Evolutionary conservation across 148 eudicot species (phyloP).

Genomic region (Rheum nobile): DNA sequence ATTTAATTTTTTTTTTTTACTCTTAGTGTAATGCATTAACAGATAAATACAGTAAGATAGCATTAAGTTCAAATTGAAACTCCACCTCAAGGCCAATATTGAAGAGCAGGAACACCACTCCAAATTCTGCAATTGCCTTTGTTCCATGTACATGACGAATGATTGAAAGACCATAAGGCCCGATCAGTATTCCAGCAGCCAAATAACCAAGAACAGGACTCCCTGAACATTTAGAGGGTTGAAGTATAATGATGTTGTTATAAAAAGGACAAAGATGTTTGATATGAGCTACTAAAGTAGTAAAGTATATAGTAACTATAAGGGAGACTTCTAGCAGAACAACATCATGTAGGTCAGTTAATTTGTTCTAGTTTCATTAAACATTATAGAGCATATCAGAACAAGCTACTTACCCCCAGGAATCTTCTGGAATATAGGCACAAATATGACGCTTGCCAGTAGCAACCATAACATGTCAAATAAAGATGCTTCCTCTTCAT

Average conservation of each 20-base stretch:
- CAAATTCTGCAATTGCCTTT: conserved; percentile 98
- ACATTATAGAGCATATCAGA: background rate
- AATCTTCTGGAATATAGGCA: conserved; percentile 88
- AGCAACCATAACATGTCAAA: conserved; percentile 86
- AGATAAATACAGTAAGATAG: background rate
- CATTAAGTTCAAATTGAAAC: conserved; percentile 6
- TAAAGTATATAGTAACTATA: background rate
- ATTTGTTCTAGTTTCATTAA: background rate
- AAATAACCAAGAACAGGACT: conserved; percentile 98
- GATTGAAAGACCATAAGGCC: conserved; percentile 96
- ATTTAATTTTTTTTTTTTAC: background rate
- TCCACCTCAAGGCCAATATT: conserved; percentile 97
- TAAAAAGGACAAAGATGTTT: conserved; percentile 3
- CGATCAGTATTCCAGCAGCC: conserved; percentile 97
- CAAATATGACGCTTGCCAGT: conserved; percentile 96
- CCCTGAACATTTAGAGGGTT: conserved; percentile 35
- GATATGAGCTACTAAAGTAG: background rate
- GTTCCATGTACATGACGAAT: conserved; percentile 93
- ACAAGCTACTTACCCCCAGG: conserved; percentile 66
- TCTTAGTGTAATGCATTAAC: background rate
- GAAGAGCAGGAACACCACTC: conserved; percentile 93
- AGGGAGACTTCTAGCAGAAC: background rate
- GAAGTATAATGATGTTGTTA: background rate
- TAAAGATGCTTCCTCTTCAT: conserved; percentile 96
- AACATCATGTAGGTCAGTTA: background rate